Evolutionary conservation across 75 land plant genomes (phyloP).

Genomic region (Larix kaempferi): DNA sequence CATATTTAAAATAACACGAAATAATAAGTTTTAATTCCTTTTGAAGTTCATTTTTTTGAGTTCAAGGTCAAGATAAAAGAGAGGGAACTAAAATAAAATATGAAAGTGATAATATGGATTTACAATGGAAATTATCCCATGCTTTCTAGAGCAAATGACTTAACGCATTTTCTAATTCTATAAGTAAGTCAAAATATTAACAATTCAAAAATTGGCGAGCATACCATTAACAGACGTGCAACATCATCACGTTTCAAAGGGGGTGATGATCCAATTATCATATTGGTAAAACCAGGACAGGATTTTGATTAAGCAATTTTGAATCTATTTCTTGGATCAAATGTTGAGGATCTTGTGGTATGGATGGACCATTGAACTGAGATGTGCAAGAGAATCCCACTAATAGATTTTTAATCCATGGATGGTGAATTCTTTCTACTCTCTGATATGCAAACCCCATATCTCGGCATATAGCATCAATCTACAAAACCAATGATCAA

Average conservation of each 20-base stretch:
- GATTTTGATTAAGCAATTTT: conserved; percentile 40
- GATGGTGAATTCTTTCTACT: conserved; percentile 69
- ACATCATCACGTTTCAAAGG: conserved; percentile 53
- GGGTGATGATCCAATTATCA: conserved; percentile 83
- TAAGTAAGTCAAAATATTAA: no score
- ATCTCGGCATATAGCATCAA: conserved; percentile 68
- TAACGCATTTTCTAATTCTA: no score
- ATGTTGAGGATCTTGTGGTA: conserved; percentile 47
- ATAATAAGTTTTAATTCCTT: no score
- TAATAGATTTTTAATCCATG: conserved; percentile 78
- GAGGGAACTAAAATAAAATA: no score
- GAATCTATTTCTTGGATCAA: conserved; percentile 71
- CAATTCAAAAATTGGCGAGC: background rate
- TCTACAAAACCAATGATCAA: conserved; percentile 23
- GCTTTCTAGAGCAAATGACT: no score
- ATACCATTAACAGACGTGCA: conserved; percentile 90
- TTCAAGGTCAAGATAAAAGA: no score
- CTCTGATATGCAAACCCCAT: conserved; percentile 63
- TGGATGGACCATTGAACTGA: conserved; percentile 79
- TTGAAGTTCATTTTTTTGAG: no score
- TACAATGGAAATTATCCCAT: no score
- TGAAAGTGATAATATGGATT: no score
- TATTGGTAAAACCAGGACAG: conserved; percentile 64
- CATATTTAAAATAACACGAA: no score
- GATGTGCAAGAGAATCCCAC: conserved; percentile 88